These are phyloP conservation scores for Yamadazyma friedrichii DNA, from an alignment of 1,139 yeast species.

Conservation along the genomic window DNA sequence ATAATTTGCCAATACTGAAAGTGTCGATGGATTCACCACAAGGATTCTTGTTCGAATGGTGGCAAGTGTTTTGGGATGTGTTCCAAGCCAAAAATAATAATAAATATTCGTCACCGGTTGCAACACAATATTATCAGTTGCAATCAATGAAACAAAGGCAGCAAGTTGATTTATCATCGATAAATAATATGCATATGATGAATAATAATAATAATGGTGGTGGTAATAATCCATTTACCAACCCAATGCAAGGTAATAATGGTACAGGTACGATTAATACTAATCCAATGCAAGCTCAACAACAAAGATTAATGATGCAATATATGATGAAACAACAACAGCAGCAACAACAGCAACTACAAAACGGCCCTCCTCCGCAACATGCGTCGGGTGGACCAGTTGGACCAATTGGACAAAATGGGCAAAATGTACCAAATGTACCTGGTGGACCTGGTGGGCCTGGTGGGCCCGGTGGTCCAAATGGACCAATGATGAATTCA, in stretches of 20 bases:
- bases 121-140: slow-evolving; percentile 71
- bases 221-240: not conserved
- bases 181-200: not conserved
- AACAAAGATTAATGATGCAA: slow-evolving; percentile 27
- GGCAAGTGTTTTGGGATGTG: slow-evolving; percentile 96
- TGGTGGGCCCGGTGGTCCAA: not conserved
- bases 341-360: slow-evolving; percentile 20
- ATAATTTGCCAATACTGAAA: slow-evolving; percentile 48
- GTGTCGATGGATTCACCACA: slow-evolving; percentile 78
- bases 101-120: slow-evolving; percentile 53
- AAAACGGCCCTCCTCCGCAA: slow-evolving; percentile 4
- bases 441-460: not conserved
- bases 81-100: slow-evolving; percentile 69
- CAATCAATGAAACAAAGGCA: slow-evolving; percentile 65
- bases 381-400: slow-evolving; percentile 4
- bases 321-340: slow-evolving; percentile 26
- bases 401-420: not conserved
- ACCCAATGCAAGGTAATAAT: slow-evolving; percentile 11
- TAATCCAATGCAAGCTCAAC: slow-evolving; percentile 44
- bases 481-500: slow-evolving; percentile 5
- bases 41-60: slow-evolving; percentile 90
- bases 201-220: not conserved
- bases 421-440: slow-evolving; percentile 1
- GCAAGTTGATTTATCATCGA: slow-evolving; percentile 38
- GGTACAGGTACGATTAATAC: slow-evolving; percentile 8